A percentile compares a stretch with the other conserved stretches of the same genome.
Evolutionary conservation across 352 stramenopile species (phyloP).

Genomic region (Aphanomyces invadans): DNA sequence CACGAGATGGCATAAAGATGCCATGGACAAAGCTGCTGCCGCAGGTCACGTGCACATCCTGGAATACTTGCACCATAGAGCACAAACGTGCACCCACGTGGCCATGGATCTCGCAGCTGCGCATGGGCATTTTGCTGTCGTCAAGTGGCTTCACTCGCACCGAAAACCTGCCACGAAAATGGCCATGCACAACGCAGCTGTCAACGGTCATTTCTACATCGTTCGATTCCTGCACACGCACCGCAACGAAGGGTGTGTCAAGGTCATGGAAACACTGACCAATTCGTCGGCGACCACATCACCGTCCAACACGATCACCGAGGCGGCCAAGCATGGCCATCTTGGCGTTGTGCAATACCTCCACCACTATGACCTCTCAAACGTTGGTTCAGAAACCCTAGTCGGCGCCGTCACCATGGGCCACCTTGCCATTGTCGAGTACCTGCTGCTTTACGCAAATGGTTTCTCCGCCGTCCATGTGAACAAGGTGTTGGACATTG

Average conservation of each 20-base stretch:
- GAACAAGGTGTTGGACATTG: too few species aligned
- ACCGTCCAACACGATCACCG: too few species aligned
- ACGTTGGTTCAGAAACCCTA: too few species aligned
- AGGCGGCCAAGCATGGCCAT: too few species aligned
- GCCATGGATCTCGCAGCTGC: conserved; percentile 20
- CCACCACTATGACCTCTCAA: too few species aligned
- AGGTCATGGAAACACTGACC: too few species aligned
- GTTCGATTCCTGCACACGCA: conserved; percentile 25
- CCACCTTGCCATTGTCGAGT: too few species aligned
- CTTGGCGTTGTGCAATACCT: too few species aligned
- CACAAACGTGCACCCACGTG: neutral
- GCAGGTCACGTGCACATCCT: conserved; percentile 16
- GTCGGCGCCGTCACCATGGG: too few species aligned
- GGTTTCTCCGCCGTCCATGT: too few species aligned
- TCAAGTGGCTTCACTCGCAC: conserved; percentile 29
- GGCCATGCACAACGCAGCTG: conserved; percentile 32
- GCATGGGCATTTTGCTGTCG: conserved; percentile 22
- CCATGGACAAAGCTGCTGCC: conserved; percentile 15
- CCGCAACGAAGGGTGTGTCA: conserved; percentile 21
- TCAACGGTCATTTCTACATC: conserved; percentile 25
- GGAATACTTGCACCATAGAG: neutral
- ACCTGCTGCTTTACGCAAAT: too few species aligned
- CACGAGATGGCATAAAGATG: neutral
- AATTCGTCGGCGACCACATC: too few species aligned
- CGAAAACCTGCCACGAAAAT: conserved; percentile 29